Base-by-base conservation (phyloP, 305 asterid genomes). In the Galium porrigens region DNA sequence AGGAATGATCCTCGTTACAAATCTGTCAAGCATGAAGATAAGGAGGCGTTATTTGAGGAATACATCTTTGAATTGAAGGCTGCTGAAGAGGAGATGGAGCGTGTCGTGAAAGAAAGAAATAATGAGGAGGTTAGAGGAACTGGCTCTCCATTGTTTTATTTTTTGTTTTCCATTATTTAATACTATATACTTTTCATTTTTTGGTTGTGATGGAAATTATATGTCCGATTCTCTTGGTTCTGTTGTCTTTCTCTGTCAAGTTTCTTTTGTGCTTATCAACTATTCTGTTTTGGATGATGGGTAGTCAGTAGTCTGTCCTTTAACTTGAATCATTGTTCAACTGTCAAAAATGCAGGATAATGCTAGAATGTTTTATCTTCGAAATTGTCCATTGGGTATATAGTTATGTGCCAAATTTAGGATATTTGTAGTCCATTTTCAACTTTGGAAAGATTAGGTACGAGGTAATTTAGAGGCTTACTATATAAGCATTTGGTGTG, bases 1-100 rank as follows among this genome's bases (percentile, higher is more conserved):
- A 85, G 85, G 78, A 67, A 78, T 81, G 97, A 92, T 82, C 88
- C 90, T 57, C 79, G 99, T 58, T 89, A 87, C 87, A 92, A 83
- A 79, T 79, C 91, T 58, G 85, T 87, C 68, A 82, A 80, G 83
- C 94, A 85, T 67, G 97, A 92, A 73, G 96, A 89, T 12, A 78
- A 94, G 83, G 97, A 92, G 77, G 74, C 73, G 37, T 69, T 85
- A 72, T 92, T 92, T 75, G 81, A 83, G 68, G 89, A 87, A 77
- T 92, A 80, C 71, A 46, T 83, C 12, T 81, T 84, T 70, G 94
- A 87, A 81, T 78, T 87, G 68, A 89, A 83, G 84, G 83, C 88
- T 66, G 94, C 94, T 17, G 95, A 86, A 74, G 85, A 79, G 58
- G 87, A 78, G 78, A 73, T 58, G 52, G 81, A 66, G 36, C 82